Conservation (phyloP, 352 stramenopile species). For the Globisporangium nunn region DNA sequence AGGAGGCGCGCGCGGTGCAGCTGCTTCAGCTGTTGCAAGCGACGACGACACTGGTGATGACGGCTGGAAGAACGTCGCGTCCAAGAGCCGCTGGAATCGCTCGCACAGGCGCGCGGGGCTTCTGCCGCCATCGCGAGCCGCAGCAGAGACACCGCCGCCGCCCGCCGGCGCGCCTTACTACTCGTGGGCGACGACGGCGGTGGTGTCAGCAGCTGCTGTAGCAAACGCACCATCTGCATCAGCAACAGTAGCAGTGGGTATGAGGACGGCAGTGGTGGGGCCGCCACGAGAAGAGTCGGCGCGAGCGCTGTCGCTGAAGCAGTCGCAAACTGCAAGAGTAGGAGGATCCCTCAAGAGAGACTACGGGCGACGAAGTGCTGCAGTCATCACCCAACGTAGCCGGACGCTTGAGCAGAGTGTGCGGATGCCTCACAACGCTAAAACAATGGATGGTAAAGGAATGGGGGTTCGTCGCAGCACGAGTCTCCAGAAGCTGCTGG, state of each 20-base stretch:
- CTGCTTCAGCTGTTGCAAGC: not conserved
- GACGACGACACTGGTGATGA: constrained; percentile 1
- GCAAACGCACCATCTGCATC: not conserved
- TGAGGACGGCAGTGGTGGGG: not conserved
- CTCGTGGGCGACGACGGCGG: constrained; percentile 10
- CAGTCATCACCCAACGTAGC: not conserved
- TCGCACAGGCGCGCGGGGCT: constrained; percentile 5
- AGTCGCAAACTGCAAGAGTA: not conserved
- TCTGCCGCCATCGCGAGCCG: not conserved
- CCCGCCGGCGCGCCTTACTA: constrained; percentile 1
- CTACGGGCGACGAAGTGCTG: not conserved
- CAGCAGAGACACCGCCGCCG: not conserved
- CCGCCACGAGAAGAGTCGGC: constrained; percentile 2
- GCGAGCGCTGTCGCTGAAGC: not conserved
- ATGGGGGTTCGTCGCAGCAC: constrained; percentile 31
- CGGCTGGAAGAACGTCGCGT: constrained; percentile 13
- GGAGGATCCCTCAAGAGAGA: not conserved
- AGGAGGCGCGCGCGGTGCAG: not conserved
- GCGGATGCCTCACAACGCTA: constrained; percentile 5
- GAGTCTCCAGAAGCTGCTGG: constrained; percentile 51
- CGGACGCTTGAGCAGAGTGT: not conserved
- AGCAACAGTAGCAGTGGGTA: not conserved
- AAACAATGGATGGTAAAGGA: not conserved
- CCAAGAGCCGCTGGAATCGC: constrained; percentile 10
- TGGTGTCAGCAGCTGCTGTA: not conserved